A percentile compares a stretch with the other conserved stretches of the same genome.
Conservation (phyloP, 441 rosid genomes). For the Melastoma candidum region DNA sequence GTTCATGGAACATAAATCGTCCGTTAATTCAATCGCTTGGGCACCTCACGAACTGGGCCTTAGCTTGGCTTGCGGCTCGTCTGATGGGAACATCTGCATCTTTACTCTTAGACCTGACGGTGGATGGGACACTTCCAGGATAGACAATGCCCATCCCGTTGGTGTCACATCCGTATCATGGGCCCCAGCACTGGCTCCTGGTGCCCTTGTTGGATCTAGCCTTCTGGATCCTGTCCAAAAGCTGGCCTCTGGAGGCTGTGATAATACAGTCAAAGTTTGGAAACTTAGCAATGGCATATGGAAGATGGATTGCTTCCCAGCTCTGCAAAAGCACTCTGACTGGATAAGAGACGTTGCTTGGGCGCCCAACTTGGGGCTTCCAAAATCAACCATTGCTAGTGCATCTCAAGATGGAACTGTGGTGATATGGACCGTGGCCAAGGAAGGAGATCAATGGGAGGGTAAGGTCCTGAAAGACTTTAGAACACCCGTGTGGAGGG, state of each 20-base stretch:
- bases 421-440: conserved; percentile 18
- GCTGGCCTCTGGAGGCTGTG: conserved; percentile 35
- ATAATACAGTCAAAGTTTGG: conserved; percentile 21
- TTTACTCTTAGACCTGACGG: conserved; percentile 46
- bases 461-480: conserved; percentile 22
- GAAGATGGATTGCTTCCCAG: conserved; percentile 22
- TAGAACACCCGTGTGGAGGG: conserved; percentile 21
- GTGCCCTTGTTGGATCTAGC: conserved; percentile 46
- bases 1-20: conserved; percentile 45
- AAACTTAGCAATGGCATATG: conserved; percentile 19
- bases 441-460: conserved; percentile 21
- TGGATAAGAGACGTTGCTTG: conserved; percentile 24
- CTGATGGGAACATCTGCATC: conserved; percentile 54
- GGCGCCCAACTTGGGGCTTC: conserved; percentile 23
- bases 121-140: conserved; percentile 57
- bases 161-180: conserved; percentile 64
- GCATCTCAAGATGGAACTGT: conserved; percentile 21
- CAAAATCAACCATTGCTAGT: conserved; percentile 22
- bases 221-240: conserved; percentile 45
- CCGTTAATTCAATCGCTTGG: conserved; percentile 64
- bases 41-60: conserved; percentile 65
- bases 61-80: conserved; percentile 59
- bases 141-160: conserved; percentile 56
- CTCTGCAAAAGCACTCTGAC: conserved; percentile 23
- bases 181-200: conserved; percentile 52